Evolutionary conservation across 805 yeast genomes (phyloP).

Genomic region (Wickerhamiella sergipiensis): DNA sequence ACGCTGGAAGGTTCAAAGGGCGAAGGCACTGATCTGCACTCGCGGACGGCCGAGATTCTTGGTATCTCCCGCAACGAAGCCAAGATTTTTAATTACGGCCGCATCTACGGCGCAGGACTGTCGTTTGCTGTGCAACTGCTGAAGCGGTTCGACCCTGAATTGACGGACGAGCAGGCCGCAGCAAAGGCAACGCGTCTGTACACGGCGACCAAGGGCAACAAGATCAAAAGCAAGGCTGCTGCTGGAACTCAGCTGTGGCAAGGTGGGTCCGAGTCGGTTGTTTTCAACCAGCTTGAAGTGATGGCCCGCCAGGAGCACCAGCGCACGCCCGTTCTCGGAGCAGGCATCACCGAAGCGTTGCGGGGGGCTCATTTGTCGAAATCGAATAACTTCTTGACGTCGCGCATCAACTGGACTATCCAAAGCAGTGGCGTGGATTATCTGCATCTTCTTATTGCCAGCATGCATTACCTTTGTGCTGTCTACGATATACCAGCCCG

Average conservation of each 20-base stretch:
- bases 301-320: slow-evolving; percentile 76
- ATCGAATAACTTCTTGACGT: slow-evolving; percentile 56
- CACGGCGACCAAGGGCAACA: slow-evolving; percentile 66
- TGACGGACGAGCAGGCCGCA: slow-evolving; percentile 54
- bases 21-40: slow-evolving; percentile 88
- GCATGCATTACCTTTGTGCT: slow-evolving; percentile 72
- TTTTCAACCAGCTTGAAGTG: slow-evolving; percentile 77
- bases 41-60: slow-evolving; percentile 79
- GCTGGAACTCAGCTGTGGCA: slow-evolving; percentile 22
- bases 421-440: slow-evolving; percentile 98
- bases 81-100: slow-evolving; percentile 87
- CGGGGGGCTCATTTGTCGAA: slow-evolving; percentile 48
- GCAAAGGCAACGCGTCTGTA: slow-evolving; percentile 55
- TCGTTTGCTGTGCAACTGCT: slow-evolving; percentile 76
- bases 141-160: slow-evolving; percentile 64
- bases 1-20: slow-evolving; percentile 87
- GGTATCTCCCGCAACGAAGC: slow-evolving; percentile 89
- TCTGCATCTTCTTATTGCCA: slow-evolving; percentile 64
- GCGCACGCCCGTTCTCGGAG: slow-evolving; percentile 82
- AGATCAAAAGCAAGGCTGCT: slow-evolving; percentile 22
- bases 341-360: slow-evolving; percentile 81
- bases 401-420: slow-evolving; percentile 93
- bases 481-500: slow-evolving; percentile 61
- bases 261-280: slow-evolving; percentile 92
- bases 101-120: slow-evolving; percentile 96